Evolutionary conservation across 2,329 filamentous ascomycete species (phyloP).

Genomic region (Penicillium sp.): DNA sequence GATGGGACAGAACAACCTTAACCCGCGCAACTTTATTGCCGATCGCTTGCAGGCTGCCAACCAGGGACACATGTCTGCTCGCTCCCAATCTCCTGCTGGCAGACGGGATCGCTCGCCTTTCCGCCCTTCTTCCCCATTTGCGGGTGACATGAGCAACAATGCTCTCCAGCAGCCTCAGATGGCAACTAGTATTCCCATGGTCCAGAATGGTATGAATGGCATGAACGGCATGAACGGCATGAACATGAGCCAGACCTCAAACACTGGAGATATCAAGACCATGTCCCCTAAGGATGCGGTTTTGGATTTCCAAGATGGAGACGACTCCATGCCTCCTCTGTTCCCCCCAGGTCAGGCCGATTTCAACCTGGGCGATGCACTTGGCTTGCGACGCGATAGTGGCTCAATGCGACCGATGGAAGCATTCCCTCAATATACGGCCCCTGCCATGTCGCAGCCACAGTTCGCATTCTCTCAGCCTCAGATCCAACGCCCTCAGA

Average conservation of each 20-base stretch:
- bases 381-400: constrained; percentile 40
- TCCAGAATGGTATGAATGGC: constrained; percentile 31
- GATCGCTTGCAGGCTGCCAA: constrained; percentile 78
- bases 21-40: constrained; percentile 64
- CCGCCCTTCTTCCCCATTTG: constrained; percentile 66
- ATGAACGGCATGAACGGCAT: constrained; percentile 28
- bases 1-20: constrained; percentile 37
- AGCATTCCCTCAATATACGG: constrained; percentile 43
- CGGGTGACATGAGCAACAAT: constrained; percentile 46
- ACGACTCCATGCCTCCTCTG: constrained; percentile 66
- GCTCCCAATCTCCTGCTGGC: constrained; percentile 56
- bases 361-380: constrained; percentile 49
- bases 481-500: constrained; percentile 31
- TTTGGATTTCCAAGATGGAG: constrained; percentile 75
- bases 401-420: constrained; percentile 44
- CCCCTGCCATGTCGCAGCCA: constrained; percentile 46
- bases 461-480: constrained; percentile 49
- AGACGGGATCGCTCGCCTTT: constrained; percentile 78
- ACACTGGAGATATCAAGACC: constrained; percentile 62
- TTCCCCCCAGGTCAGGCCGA: constrained; percentile 64
- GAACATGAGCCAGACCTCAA: constrained; percentile 26
- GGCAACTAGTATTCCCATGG: constrained; percentile 37
- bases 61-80: constrained; percentile 65
- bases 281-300: constrained; percentile 94
- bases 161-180: constrained; percentile 42